Conservation (phyloP, 2,329 filamentous ascomycete species). For the Colletotrichum orchidophilum region DNA sequence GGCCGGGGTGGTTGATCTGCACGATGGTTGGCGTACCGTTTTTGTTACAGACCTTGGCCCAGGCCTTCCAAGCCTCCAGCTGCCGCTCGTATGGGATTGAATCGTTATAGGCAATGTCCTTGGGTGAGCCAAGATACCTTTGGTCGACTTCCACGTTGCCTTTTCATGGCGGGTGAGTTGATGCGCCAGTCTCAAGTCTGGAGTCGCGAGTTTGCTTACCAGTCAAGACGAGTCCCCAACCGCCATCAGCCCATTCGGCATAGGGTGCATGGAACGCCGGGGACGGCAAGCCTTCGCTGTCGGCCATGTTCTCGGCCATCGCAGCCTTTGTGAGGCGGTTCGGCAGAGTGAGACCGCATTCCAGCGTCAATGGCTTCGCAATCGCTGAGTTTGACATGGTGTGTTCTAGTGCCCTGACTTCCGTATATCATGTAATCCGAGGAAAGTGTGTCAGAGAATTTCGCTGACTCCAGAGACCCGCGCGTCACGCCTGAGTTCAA, state of each 20-base stretch:
- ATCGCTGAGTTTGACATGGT: conserved; percentile 12
- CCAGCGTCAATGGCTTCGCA: conserved; percentile 54
- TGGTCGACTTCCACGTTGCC: conserved; percentile 57
- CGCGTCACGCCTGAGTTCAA: too few relatives aligned
- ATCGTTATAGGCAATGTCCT: conserved; percentile 47
- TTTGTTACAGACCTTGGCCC: conserved; percentile 43
- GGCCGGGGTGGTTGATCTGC: conserved; percentile 58
- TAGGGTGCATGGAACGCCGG: conserved; percentile 57
- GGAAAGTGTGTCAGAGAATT: too few relatives aligned
- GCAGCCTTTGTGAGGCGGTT: conserved; percentile 65
- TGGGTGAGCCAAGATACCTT: conserved; percentile 45
- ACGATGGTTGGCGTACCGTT: conserved; percentile 51
- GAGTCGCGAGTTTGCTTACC: conserved; percentile 37
- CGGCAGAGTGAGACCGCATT: conserved; percentile 63
- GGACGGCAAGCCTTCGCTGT: conserved; percentile 53
- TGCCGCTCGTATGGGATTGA: conserved; percentile 40
- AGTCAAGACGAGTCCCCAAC: conserved; percentile 63
- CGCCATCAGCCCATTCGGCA: conserved; percentile 60
- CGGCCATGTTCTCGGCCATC: conserved; percentile 56
- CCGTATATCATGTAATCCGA: neutral
- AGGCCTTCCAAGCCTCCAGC: conserved; percentile 49
- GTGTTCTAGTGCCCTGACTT: neutral
- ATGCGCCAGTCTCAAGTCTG: too few relatives aligned
- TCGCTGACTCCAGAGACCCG: too few relatives aligned
- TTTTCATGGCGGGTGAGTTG: conserved; percentile 15